Base-by-base conservation (phyloP, 2,329 filamentous ascomycete species). In the Akanthomyces uredinophilus region DNA sequence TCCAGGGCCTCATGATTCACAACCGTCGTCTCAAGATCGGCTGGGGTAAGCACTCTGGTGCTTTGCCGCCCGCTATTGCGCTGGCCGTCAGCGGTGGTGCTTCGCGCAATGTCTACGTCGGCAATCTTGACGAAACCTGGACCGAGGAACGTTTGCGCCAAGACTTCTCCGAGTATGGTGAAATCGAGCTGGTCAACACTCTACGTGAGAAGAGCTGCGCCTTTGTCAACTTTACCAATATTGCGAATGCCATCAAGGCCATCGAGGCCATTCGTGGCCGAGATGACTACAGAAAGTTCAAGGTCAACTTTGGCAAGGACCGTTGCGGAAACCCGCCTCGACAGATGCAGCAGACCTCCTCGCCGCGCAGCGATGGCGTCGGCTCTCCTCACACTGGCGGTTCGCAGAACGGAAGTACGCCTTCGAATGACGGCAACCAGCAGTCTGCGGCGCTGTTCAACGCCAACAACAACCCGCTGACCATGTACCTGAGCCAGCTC, bases 141-240 rank as follows among this genome's bases (percentile, higher is more conserved):
- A 96, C 89, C 4, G 95, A 99, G 79, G 95, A 99, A 68, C 90
- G 94, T 63, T 81, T 99, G 68, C 88, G 93, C 72, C 92, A 97
- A 74, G 95, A 99, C 77, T 99, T 99, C 75, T 91, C 93, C 39
- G 94, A 98, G 74, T 98, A 91, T 70, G 95, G 95, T 67, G 95
- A 99, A 77, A 98, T 99, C 71, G 95, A 99, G 78, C 81, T 99
- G 66, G 92, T 99, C 66, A 99, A 99, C 78, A 91, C 95, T 18
- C 81, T 99, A 64, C 89, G 95, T 60, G 95, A 99, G 82, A 99
- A 99, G 87, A 97, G 93, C 79, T 99, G 95, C 75, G 95, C 95
- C 0, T 99, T 99, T 74, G 95, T 99, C 74, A 99, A 99, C 80
- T 99, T 99, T 75, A 99, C 95, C 73, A 99, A 99, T 79, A 99